Evolutionary conservation across 2,329 filamentous ascomycete species (phyloP), one percentile per base, ranked within the genome.

Genomic region (Knoxdaviesia capensis): DNA sequence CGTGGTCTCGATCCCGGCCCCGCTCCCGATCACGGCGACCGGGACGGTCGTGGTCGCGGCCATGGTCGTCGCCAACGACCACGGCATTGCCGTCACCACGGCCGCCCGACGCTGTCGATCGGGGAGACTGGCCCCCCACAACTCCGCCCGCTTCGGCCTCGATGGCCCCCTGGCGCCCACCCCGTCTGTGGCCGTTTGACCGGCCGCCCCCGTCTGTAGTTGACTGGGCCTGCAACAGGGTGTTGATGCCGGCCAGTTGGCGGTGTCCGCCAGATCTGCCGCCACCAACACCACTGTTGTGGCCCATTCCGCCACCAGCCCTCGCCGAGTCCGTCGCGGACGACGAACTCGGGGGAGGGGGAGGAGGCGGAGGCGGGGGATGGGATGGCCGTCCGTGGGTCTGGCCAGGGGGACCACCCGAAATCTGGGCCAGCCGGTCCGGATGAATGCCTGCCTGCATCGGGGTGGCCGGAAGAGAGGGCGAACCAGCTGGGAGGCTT

Each of bases 191-290:
- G 20, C 20, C 20, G 20, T 20, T 20, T 3, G 20, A 20, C 20
- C 20, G 20, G 20, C 20, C 20, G 20, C 20, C 20, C 20, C 20
- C 20, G 20, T 20, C 20, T 20, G 20, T 20, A 20, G 20, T 20
- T 20, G 20, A 20, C 51, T 65, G 66, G 1, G 64, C 63, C 53
- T 70, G 65, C 48, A 69, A 66, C 4, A 76, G 60, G 41, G 65
- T 71, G 46, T 76, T 74, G 45, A 79, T 77, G 38, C 69, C 67
- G 8, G 66, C 66, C 31, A 78, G 58, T 49, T 77, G 70, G 44
- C 72, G 61, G 45, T 64, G 59, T 11, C 65, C 60, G 31, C 66
- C 63, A 31, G 51, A 52, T 34, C 54, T 49, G 11, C 38, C 34
- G 31, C 42, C 42, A 37, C 38, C 42, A 2, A 32, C 5, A 37